These are phyloP conservation scores for Populus hybrid DNA, from an alignment of 441 rosid species.

Conservation along the genomic window DNA sequence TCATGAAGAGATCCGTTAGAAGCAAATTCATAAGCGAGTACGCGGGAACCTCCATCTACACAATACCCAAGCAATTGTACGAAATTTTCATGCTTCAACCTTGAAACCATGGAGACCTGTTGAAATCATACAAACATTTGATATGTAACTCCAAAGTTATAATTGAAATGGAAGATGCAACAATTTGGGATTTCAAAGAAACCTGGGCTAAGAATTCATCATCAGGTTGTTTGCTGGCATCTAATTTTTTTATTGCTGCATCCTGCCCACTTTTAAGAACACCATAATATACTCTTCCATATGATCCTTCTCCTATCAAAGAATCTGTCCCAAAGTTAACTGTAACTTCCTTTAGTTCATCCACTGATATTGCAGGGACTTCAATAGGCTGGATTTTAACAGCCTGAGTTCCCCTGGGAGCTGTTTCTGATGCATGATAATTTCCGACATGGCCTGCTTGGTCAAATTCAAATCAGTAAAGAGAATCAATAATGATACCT, in stretches of 20 bases:
- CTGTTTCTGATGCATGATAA: conserved; percentile 55
- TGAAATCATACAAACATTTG: background rate
- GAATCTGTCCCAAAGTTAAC: conserved; percentile 63
- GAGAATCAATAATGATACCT: background rate
- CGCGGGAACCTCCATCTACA: conserved; percentile 74
- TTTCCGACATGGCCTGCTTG: conserved; percentile 56
- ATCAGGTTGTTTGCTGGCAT: conserved; percentile 65
- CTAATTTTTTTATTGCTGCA: conserved; percentile 87
- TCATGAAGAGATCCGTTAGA: conserved; percentile 97
- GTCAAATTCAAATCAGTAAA: conserved; percentile 19
- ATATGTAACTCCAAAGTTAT: conserved; percentile 10
- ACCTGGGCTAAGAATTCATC: conserved; percentile 49
- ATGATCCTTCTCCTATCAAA: conserved; percentile 96
- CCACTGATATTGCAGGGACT: conserved; percentile 66
- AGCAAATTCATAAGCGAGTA: conserved; percentile 94
- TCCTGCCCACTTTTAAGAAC: conserved; percentile 55
- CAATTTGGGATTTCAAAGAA: conserved; percentile 1
- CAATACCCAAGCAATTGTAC: conserved; percentile 88
- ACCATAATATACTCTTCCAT: conserved; percentile 87
- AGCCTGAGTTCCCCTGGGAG: conserved; percentile 55
- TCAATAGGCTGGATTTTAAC: conserved; percentile 86
- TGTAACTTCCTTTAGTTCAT: conserved; percentile 76
- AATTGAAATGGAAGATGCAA: background rate
- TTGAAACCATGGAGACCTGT: conserved; percentile 84
- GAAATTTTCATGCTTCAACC: conserved; percentile 76